Evolutionary conservation across 1,284 basidiomycete species (phyloP), one percentile per base, ranked within the genome.

Genomic region (Amylostereum chailletii): DNA sequence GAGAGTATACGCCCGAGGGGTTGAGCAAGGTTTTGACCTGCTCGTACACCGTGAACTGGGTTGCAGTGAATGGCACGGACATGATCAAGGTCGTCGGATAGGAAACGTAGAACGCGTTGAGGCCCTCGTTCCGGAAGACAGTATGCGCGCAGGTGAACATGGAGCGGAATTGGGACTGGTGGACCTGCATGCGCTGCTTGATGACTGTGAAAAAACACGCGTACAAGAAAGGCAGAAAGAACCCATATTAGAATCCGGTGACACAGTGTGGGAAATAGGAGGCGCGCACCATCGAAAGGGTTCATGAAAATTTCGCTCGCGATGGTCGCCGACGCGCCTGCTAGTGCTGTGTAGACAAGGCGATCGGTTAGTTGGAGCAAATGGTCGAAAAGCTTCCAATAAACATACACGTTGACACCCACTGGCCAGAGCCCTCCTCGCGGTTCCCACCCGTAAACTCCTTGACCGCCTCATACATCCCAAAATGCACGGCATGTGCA

Each of bases 181-280:
- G 91, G 51, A 99, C 77, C 70, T 99, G 95, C 96, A 99, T 98
- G 47, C 95, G 84, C 74, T 99, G 95, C 71, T 99, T 99, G 72
- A 99, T 92, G 57, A 99, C 95, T 95, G 64, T 48, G 43, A 44
- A 47, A 31, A 55, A 58, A 58, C 31, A 55, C 48, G 51, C 51
- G 32, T 34, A 19, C 19, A 19, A 19, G 19, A 19, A 19, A 31
- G 53, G 10, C 39, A 40, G 34, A 47, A 44, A 45, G 26, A 31
- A 43, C 34, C 36, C 30, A 40, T 50, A 45, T 43, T 46, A 8
- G 33, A 39, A 34, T 30, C 7, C 41, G 42, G 45, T 34, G 34
- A 37, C 31, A 51, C 50, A 32, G 46, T 32, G 45, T 51, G 53
- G 48, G 46, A 33, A 55, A 43, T 42, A 42, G 42, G 45, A 52